Percentiles rank a stretch among this genome's conserved stretches.
Evolutionary conservation across 2,329 filamentous ascomycete species (phyloP).

Genomic region (Tolypocladium ovalisporum): DNA sequence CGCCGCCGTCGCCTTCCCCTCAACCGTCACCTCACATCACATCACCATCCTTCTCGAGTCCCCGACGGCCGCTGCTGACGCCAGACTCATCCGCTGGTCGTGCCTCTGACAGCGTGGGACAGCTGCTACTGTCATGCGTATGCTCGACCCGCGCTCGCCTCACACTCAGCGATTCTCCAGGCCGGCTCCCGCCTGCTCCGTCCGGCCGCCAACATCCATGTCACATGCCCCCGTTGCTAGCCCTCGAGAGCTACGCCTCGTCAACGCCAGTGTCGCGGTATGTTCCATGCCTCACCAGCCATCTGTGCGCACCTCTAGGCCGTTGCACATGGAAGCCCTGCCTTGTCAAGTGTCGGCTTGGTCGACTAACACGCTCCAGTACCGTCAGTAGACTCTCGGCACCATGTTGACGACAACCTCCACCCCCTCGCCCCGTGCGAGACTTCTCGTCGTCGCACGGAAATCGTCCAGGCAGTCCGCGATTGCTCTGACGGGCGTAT

Average conservation of each 20-base stretch:
- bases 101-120: neutral
- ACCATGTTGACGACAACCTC: constrained; percentile 1
- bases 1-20: neutral
- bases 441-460: neutral
- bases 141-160: neutral
- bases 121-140: neutral
- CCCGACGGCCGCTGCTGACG: neutral
- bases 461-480: neutral
- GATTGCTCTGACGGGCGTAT: neutral
- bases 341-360: neutral
- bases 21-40: neutral
- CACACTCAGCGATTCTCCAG: too few species aligned
- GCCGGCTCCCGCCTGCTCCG: neutral
- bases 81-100: neutral
- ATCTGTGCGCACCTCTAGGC: neutral
- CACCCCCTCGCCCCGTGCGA: neutral
- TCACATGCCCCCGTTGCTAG: neutral
- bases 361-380: neutral
- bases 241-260: neutral
- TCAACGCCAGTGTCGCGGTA: neutral
- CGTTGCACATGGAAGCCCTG: neutral
- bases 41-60: neutral
- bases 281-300: neutral
- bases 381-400: neutral
- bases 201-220: neutral